These are phyloP conservation scores for Rhodamnia rubescens DNA, from an alignment of 345 rosid species.

Conservation along the genomic window DNA sequence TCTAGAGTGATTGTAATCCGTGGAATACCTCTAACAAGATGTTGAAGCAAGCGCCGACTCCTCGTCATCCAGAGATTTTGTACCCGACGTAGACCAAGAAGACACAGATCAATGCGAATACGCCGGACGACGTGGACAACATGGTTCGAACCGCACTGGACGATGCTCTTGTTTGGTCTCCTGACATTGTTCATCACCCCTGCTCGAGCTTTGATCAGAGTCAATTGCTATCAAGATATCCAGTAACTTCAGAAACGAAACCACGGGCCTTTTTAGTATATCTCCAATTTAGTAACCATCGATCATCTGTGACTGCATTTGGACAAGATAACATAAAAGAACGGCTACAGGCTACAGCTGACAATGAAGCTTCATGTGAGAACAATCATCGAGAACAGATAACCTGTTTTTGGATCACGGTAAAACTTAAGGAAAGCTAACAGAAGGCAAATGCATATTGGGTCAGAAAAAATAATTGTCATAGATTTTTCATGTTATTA, in stretches of 20 bases:
- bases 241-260: background rate
- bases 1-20: background rate
- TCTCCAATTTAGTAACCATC: background rate
- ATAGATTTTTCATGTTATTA: no score
- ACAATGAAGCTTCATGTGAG: no score
- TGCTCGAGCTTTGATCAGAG: constrained; percentile 70
- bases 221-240: constrained; percentile 54
- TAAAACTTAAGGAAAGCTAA: no score
- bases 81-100: constrained; percentile 61
- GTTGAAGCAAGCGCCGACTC: background rate
- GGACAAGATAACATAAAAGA: background rate
- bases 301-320: background rate
- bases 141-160: constrained; percentile 61
- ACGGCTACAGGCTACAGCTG: no score
- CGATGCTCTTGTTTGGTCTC: constrained; percentile 66
- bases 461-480: no score
- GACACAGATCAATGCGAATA: constrained; percentile 62
- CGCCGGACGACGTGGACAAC: constrained; percentile 59
- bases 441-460: no score
- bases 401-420: no score
- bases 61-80: constrained; percentile 56
- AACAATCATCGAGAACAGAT: no score
- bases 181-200: constrained; percentile 82
- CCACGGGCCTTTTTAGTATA: background rate
- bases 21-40: background rate